Conservation (phyloP, 768 basidiomycete genomes). For the Pisolithus orientalis region DNA sequence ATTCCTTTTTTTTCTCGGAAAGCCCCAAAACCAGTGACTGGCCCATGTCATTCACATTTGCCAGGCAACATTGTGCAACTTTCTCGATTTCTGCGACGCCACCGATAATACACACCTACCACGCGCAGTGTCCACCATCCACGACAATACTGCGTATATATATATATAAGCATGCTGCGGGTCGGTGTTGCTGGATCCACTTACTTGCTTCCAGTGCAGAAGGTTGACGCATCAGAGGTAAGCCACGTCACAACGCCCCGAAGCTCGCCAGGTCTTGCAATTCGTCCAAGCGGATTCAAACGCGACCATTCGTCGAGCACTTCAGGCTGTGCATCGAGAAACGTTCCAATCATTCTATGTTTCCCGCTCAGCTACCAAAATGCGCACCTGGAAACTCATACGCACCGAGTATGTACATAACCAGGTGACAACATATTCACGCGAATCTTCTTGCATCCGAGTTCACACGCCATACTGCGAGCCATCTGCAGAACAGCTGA, state of each 20-base stretch:
- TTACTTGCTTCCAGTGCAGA: slow-evolving; percentile 79
- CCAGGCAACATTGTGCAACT: too few relatives aligned
- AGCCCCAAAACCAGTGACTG: too few relatives aligned
- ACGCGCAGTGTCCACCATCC: slow-evolving; percentile 26
- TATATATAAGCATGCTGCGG: neutral
- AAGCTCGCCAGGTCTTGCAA: slow-evolving; percentile 67
- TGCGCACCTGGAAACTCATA: slow-evolving; percentile 6
- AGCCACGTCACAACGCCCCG: slow-evolving; percentile 69
- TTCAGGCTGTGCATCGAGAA: slow-evolving; percentile 58
- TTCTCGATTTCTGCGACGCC: too few relatives aligned
- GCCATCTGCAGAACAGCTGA: slow-evolving; percentile 75
- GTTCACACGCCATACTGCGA: slow-evolving; percentile 77
- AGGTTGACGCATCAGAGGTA: slow-evolving; percentile 69
- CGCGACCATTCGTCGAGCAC: slow-evolving; percentile 61
- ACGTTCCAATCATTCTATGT: slow-evolving; percentile 66
- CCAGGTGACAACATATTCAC: slow-evolving; percentile 77
- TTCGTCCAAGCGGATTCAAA: slow-evolving; percentile 62
- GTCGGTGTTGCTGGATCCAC: slow-evolving; percentile 21
- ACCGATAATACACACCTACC: slow-evolving; percentile 8
- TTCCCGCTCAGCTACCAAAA: neutral
- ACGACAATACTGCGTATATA: slow-evolving; percentile 19
- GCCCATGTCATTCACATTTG: too few relatives aligned
- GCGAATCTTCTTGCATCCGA: slow-evolving; percentile 58
- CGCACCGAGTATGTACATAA: slow-evolving; percentile 64
- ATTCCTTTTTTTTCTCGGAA: too few relatives aligned